A percentile compares a stretch with the other conserved stretches of the same genome.
Conservation (phyloP, 768 basidiomycete species). For the Tulasnella sp. region DNA sequence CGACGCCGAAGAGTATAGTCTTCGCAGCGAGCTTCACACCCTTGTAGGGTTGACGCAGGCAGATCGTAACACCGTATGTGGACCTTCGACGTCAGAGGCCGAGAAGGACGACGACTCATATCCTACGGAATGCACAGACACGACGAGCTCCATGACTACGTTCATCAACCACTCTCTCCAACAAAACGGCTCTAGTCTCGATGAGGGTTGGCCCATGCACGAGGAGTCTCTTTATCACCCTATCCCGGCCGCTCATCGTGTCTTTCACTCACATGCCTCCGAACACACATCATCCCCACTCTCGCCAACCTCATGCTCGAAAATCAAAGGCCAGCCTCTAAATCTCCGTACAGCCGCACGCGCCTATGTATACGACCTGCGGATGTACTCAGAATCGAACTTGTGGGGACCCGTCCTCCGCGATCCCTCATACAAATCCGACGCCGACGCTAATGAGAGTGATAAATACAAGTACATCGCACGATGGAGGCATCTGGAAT, state of each 20-base stretch:
- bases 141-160: not conserved
- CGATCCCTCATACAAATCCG: not conserved
- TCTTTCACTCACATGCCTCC: conserved; percentile 23
- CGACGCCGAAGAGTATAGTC: conserved; percentile 1
- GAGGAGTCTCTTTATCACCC: too few species aligned
- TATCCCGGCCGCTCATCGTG: not conserved
- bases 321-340: not conserved
- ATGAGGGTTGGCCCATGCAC: too few species aligned
- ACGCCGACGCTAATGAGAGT: not conserved
- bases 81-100: not conserved
- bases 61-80: not conserved
- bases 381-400: conserved; percentile 41
- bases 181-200: not conserved
- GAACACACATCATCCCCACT: conserved; percentile 28
- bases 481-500: conserved; percentile 50
- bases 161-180: conserved; percentile 3
- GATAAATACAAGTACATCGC: conserved; percentile 29
- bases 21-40: conserved; percentile 14
- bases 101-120: not conserved
- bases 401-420: conserved; percentile 48
- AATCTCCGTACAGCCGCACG: conserved; percentile 35
- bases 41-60: conserved; percentile 3
- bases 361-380: conserved; percentile 52
- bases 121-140: not conserved
- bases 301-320: conserved; percentile 35